Evolutionary conservation across 495 filamentous ascomycete species (phyloP).

Genomic region (Arthonia radiata): DNA sequence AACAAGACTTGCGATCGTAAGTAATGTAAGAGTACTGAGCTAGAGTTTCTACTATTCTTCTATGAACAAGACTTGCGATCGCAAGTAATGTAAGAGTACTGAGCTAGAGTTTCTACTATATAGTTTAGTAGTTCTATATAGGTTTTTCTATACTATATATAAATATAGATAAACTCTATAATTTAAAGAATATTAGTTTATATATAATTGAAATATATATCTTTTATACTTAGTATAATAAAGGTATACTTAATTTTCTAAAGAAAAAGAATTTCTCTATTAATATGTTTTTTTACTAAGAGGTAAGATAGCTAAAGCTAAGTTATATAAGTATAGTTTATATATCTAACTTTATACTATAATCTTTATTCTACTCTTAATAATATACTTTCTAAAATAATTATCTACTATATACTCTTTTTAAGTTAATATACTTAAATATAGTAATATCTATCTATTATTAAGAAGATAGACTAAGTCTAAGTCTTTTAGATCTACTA

Average conservation of each 20-base stretch:
- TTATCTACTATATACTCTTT: neutral
- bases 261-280: neutral
- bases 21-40: too few relatives aligned
- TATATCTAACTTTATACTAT: neutral
- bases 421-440: neutral
- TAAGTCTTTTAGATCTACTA: neutral
- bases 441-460: neutral
- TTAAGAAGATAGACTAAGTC: neutral
- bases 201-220: neutral
- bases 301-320: neutral
- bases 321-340: neutral
- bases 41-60: too few relatives aligned
- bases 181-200: neutral
- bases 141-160: constrained; percentile 1
- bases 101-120: too few relatives aligned
- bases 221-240: neutral
- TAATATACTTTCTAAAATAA: constrained; percentile 1
- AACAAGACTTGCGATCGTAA: too few relatives aligned
- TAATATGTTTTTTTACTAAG: neutral
- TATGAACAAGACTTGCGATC: too few relatives aligned
- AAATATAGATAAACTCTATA: neutral
- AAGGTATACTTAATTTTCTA: neutral
- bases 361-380: neutral
- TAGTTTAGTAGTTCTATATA: too few relatives aligned
- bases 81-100: too few relatives aligned